Conservation (phyloP, 345 rosid species). For the Citrus trifoliata region DNA sequence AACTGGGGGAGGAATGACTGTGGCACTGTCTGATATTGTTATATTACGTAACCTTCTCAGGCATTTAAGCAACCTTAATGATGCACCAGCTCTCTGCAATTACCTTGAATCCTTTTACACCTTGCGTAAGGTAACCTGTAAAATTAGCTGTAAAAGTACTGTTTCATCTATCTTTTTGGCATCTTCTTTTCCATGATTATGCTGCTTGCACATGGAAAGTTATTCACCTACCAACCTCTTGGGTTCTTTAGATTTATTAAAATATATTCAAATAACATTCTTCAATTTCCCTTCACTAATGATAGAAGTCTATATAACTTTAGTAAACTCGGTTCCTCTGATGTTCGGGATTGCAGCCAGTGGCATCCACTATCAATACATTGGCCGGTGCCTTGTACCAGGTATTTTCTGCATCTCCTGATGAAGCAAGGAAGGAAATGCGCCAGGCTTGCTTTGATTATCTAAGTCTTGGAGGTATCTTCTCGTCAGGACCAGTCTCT, state of each 20-base stretch:
- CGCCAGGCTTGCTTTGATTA: constrained; percentile 49
- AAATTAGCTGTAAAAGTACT: background rate
- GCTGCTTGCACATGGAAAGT: background rate
- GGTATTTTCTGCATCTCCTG: constrained; percentile 45
- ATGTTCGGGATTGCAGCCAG: constrained; percentile 31
- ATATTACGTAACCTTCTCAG: constrained; percentile 43
- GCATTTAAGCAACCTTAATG: constrained; percentile 39
- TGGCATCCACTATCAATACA: constrained; percentile 45
- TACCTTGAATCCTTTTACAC: constrained; percentile 54
- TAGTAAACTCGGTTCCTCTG: background rate
- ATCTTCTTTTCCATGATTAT: background rate
- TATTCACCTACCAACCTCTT: background rate
- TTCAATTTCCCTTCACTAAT: background rate
- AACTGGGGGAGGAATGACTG: constrained; percentile 71
- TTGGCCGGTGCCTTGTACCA: constrained; percentile 46
- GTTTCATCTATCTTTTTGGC: background rate
- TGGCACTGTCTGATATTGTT: constrained; percentile 53
- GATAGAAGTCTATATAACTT: background rate
- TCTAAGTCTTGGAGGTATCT: constrained; percentile 44
- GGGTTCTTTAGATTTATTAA: background rate
- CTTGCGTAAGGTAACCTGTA: constrained; percentile 41
- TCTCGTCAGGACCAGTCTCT: constrained; percentile 40
- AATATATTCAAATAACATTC: background rate
- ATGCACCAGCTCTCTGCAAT: constrained; percentile 41
- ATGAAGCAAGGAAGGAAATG: constrained; percentile 47